Evolutionary conservation across 129 eudicot genomes (phyloP).

Genomic region (Flaveria robusta): DNA sequence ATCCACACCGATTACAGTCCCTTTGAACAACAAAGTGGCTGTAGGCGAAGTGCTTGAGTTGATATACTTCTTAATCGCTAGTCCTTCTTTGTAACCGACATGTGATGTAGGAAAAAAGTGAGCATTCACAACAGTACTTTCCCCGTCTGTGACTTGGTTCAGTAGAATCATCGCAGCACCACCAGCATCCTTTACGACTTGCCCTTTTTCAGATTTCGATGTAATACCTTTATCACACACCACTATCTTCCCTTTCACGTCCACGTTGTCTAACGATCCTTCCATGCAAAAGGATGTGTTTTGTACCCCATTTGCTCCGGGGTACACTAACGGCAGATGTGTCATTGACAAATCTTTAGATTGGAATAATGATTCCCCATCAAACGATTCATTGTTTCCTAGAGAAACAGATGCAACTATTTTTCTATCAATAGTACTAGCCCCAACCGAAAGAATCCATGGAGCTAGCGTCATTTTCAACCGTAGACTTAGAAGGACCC

Average conservation of each 20-base stretch:
- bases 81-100: constrained; percentile 34
- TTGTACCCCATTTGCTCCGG: constrained; percentile 32
- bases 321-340: constrained; percentile 42
- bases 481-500: constrained; percentile 41
- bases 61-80: constrained; percentile 37
- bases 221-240: constrained; percentile 42
- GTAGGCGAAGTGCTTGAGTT: constrained; percentile 39
- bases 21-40: constrained; percentile 38
- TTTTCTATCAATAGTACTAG: constrained; percentile 55
- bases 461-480: constrained; percentile 64
- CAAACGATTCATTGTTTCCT: constrained; percentile 35
- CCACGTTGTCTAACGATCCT: constrained; percentile 32
- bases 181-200: constrained; percentile 43
- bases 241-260: constrained; percentile 52
- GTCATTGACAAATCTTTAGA: constrained; percentile 40
- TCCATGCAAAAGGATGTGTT: constrained; percentile 30
- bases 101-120: constrained; percentile 54
- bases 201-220: constrained; percentile 35
- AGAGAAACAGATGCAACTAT: constrained; percentile 37
- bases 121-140: constrained; percentile 33
- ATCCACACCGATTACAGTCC: constrained; percentile 43
- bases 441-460: constrained; percentile 71
- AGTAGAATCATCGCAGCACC: constrained; percentile 50
- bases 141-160: constrained; percentile 15
- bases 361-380: constrained; percentile 53